Conservation (phyloP, 2,329 filamentous ascomycete species). For the Diaporthe citrichinensis region DNA sequence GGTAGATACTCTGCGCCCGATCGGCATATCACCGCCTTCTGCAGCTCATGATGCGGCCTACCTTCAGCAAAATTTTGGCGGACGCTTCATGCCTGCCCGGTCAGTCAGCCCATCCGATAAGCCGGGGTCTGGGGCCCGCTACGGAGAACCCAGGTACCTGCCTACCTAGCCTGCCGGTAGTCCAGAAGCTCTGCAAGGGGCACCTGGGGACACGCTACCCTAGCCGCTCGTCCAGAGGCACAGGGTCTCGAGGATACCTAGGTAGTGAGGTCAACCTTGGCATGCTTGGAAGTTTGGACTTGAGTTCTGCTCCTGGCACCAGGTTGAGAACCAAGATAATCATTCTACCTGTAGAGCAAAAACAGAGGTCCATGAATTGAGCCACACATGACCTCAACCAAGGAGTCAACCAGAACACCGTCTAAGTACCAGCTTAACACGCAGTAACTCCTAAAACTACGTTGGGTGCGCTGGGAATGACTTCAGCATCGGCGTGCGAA, state of each 20-base stretch:
- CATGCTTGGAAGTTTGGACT: slow-evolving; percentile 5
- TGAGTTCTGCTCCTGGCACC: background rate
- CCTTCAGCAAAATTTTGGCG: slow-evolving; percentile 23
- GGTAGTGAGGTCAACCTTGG: slow-evolving; percentile 12
- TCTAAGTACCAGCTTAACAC: background rate
- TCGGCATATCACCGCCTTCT: slow-evolving; percentile 11
- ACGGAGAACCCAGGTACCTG: background rate
- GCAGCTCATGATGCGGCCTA: slow-evolving; percentile 1
- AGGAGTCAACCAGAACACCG: background rate
- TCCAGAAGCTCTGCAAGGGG: slow-evolving; percentile 13
- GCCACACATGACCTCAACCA: background rate
- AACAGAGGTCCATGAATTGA: background rate
- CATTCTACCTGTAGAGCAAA: background rate
- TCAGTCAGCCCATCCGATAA: slow-evolving; percentile 8
- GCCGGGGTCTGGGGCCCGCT: slow-evolving; percentile 15
- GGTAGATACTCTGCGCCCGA: background rate
- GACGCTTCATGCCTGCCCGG: slow-evolving; percentile 5
- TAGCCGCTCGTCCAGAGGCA: background rate
- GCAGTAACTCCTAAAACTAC: background rate
- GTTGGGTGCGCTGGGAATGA: slow-evolving; percentile 10
- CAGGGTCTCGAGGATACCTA: slow-evolving; percentile 12
- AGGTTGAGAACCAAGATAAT: background rate
- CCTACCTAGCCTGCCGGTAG: slow-evolving; percentile 13
- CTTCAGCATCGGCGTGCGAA: slow-evolving; percentile 12
- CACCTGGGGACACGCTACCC: slow-evolving; percentile 1